Percentiles rank a stretch among this genome's conserved stretches.
phyloP scores from a whole-genome alignment of 1,284 basidiomycete species.

The Puccinia triticina region DNA sequence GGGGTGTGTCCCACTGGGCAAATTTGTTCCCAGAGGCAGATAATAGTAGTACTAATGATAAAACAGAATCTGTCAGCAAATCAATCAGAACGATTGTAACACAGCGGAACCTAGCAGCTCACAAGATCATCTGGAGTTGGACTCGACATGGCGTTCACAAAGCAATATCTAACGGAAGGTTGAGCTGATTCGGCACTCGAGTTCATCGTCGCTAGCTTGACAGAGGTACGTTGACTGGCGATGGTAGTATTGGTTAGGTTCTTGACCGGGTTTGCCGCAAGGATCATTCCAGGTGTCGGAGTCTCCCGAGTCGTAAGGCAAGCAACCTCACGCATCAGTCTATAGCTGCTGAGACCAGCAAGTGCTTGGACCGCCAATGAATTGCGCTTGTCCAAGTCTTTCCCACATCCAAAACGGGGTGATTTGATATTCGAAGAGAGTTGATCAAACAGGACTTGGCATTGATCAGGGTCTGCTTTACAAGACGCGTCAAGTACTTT shows the following conservation, averaged over 20 bases:
- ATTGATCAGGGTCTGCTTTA: constrained; percentile 5
- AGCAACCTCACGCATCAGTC: constrained; percentile 30
- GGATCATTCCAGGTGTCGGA: background rate
- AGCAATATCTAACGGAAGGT: constrained; percentile 21
- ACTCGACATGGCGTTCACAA: constrained; percentile 20
- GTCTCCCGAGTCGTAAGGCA: constrained; percentile 1
- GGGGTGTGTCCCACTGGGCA: constrained; percentile 19
- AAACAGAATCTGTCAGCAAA: background rate
- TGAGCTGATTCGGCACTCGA: background rate
- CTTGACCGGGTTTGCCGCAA: background rate
- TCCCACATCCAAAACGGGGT: background rate
- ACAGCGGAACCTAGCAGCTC: background rate
- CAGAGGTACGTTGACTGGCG: background rate
- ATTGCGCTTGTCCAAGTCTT: constrained; percentile 17
- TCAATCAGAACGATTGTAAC: background rate
- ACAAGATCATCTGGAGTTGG: constrained; percentile 41
- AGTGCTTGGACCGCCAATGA: constrained; percentile 21
- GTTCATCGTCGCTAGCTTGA: background rate
- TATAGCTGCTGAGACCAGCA: constrained; percentile 6
- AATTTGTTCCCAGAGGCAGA: constrained; percentile 29
- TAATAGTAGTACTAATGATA: constrained; percentile 38
- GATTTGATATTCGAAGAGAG: constrained; percentile 2
- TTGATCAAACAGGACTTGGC: background rate
- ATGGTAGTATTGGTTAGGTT: background rate
- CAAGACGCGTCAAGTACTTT: constrained; percentile 22